These are phyloP conservation scores for Picea sitchensis DNA, from an alignment of 75 land plant species.

Conservation along the genomic window DNA sequence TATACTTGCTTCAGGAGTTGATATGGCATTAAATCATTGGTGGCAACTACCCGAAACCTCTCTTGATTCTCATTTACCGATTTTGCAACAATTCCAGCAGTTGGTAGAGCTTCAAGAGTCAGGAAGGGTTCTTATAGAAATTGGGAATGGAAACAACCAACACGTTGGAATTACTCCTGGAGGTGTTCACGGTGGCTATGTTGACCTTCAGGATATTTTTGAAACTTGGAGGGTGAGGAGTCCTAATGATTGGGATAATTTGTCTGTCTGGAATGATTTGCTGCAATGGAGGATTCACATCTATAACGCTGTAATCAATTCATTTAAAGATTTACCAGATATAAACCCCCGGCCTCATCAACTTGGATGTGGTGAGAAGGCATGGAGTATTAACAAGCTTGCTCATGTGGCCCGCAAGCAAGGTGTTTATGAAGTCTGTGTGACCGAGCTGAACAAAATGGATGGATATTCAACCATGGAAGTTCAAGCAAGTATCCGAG, in stretches of 20 bases:
- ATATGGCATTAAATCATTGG: constrained; percentile 88
- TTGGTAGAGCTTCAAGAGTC: constrained; percentile 96
- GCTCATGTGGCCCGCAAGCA: constrained; percentile 94
- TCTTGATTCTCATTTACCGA: constrained; percentile 71
- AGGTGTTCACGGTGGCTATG: constrained; percentile 57
- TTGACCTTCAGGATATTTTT: constrained; percentile 87
- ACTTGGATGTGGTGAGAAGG: constrained; percentile 91
- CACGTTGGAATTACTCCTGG: constrained; percentile 43
- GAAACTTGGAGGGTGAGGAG: constrained; percentile 93
- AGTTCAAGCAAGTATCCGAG: constrained; percentile 57
- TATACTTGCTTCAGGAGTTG: constrained; percentile 79
- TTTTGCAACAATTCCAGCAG: constrained; percentile 96
- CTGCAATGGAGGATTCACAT: constrained; percentile 96
- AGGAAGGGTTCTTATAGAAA: constrained; percentile 67
- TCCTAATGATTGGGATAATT: constrained; percentile 94
- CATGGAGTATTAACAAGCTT: constrained; percentile 97
- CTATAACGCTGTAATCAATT: constrained; percentile 81
- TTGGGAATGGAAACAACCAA: constrained; percentile 82
- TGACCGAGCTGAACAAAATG: constrained; percentile 89
- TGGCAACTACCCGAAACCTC: constrained; percentile 95
- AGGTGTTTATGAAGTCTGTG: constrained; percentile 93
- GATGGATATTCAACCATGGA: constrained; percentile 95
- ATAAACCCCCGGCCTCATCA: constrained; percentile 86
- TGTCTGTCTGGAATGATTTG: constrained; percentile 93
- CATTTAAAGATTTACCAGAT: constrained; percentile 71